Percentiles rank a stretch among this genome's conserved stretches.
Evolutionary conservation across 2,329 filamentous ascomycete species (phyloP).

Genomic region (Fusarium domesticum): DNA sequence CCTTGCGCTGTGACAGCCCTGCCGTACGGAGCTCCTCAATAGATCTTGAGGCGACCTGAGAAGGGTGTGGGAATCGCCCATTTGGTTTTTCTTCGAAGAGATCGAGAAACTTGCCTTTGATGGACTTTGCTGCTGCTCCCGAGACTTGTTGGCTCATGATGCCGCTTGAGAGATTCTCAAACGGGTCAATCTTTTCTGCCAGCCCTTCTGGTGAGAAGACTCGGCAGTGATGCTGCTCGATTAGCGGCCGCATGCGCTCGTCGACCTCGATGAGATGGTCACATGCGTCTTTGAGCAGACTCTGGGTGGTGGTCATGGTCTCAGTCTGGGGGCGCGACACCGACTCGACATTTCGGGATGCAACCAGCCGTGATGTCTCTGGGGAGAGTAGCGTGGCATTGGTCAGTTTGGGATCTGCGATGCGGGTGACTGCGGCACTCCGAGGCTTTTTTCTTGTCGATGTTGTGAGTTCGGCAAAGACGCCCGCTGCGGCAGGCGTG

Average conservation of each 20-base stretch:
- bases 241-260: conserved; percentile 64
- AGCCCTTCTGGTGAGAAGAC: conserved; percentile 80
- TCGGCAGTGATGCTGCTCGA: conserved; percentile 72
- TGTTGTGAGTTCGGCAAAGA: conserved; percentile 36
- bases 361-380: conserved; percentile 61
- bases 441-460: conserved; percentile 37
- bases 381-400: conserved; percentile 72
- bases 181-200: conserved; percentile 84
- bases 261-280: conserved; percentile 73
- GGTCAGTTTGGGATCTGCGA: conserved; percentile 61
- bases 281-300: conserved; percentile 71
- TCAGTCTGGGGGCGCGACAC: conserved; percentile 45
- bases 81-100: conserved; percentile 55
- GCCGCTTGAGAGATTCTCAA: conserved; percentile 74
- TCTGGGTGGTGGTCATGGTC: conserved; percentile 58
- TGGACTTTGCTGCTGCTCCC: conserved; percentile 83
- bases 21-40: conserved; percentile 73
- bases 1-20: conserved; percentile 89
- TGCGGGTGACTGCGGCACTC: conserved; percentile 46
- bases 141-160: conserved; percentile 98
- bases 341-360: conserved; percentile 44
- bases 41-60: conserved; percentile 62
- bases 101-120: conserved; percentile 78
- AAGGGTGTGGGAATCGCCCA: conserved; percentile 68
- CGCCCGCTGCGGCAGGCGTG: conserved; percentile 43